Conservation (phyloP, 768 basidiomycete genomes). For the Xerocomellus intermedius region DNA sequence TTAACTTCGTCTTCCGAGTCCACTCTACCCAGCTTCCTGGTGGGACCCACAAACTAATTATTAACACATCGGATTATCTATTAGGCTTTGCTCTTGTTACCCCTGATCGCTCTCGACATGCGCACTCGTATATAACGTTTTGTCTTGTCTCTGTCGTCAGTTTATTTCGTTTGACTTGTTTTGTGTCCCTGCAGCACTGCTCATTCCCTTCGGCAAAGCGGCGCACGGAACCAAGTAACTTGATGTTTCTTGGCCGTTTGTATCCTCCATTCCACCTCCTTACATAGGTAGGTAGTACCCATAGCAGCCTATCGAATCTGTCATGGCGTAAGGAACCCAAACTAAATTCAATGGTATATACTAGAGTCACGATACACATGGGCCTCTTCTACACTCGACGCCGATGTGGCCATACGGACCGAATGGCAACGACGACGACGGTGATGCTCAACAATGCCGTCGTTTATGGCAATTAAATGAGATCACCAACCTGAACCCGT, state of each 20-base stretch:
- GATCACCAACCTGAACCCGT: too few relatives aligned
- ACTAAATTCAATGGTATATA: slow-evolving; percentile 9
- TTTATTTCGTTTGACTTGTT: slow-evolving; percentile 31
- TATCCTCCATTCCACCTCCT: slow-evolving; percentile 3
- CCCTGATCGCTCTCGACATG: slow-evolving; percentile 39
- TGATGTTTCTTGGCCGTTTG: slow-evolving; percentile 13
- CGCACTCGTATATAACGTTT: slow-evolving; percentile 34
- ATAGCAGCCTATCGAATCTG: neutral
- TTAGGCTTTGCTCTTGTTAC: slow-evolving; percentile 35
- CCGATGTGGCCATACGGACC: too few relatives aligned
- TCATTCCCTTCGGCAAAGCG: slow-evolving; percentile 5
- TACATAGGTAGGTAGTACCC: neutral
- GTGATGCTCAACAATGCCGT: too few relatives aligned
- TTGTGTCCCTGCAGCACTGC: slow-evolving; percentile 22
- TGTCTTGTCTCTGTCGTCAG: slow-evolving; percentile 30
- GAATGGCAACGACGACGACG: too few relatives aligned
- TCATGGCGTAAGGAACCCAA: neutral
- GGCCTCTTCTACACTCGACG: too few relatives aligned
- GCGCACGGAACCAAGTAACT: slow-evolving; percentile 10
- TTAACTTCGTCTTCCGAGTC: slow-evolving; percentile 16
- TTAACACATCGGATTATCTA: slow-evolving; percentile 32
- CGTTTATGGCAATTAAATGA: too few relatives aligned
- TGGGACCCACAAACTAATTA: slow-evolving; percentile 28
- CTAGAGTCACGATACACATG: too few relatives aligned
- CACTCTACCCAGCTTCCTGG: slow-evolving; percentile 15